These are phyloP conservation scores for Alloteropsis angusta DNA, from an alignment of 202 grass and related monocot species.

Conservation along the genomic window DNA sequence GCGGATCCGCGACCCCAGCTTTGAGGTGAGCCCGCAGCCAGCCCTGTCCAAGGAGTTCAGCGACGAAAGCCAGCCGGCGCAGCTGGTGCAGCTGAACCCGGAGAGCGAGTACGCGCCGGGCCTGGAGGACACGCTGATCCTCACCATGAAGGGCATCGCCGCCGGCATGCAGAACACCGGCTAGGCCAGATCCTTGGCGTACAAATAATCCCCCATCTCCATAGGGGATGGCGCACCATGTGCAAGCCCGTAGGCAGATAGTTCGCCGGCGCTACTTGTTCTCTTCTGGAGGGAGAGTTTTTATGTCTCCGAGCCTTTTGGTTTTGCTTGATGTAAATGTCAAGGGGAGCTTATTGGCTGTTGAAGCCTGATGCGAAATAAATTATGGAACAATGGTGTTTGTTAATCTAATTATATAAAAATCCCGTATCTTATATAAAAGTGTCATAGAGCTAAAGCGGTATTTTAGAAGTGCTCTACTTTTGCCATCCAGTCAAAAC, in stretches of 20 bases:
- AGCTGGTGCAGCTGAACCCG: conserved; percentile 70
- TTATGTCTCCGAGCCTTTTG: neutral
- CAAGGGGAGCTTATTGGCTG: conserved; percentile 19
- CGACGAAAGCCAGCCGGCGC: conserved; percentile 34
- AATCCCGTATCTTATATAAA: no score
- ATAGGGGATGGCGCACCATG: conserved; percentile 2
- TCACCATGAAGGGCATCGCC: conserved; percentile 98
- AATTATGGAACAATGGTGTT: conserved; percentile 14
- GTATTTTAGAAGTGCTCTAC: no score
- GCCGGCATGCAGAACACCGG: conserved; percentile 98
- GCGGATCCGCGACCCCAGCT: conserved; percentile 78
- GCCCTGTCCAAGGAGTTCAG: conserved; percentile 52
- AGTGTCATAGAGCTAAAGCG: no score
- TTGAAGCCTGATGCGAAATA: conserved; percentile 35
- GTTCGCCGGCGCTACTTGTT: conserved; percentile 17
- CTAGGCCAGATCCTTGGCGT: conserved; percentile 20
- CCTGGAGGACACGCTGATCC: conserved; percentile 94
- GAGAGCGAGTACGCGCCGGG: conserved; percentile 83
- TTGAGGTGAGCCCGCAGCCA: conserved; percentile 35
- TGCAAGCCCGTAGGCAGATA: conserved; percentile 12
- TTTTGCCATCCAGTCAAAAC: no score
- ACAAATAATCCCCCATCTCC: conserved; percentile 23
- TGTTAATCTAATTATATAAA: neutral
- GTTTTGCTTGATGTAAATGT: conserved; percentile 37
- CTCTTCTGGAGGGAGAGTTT: neutral